A percentile compares a stretch with the other conserved stretches of the same genome.
Evolutionary conservation across 2,329 filamentous ascomycete genomes (phyloP).

Genomic region (Ampelomyces quisqualis): DNA sequence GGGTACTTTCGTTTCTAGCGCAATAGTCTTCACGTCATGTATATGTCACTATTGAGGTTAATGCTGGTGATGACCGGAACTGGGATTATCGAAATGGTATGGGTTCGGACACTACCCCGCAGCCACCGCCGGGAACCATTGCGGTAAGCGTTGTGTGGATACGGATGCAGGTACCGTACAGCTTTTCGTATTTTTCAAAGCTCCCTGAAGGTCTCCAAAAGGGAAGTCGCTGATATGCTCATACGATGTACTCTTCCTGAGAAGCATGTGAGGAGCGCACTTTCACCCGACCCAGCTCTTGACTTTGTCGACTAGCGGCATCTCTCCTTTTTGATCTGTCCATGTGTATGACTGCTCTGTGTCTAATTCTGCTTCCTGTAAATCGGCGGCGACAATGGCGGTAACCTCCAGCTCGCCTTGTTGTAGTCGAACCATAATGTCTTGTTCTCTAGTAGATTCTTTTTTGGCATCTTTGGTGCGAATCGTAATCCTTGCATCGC

Average conservation of each 20-base stretch:
- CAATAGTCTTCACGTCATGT: conserved; percentile 26
- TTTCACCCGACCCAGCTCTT: conserved; percentile 26
- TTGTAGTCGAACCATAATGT: conserved; percentile 24
- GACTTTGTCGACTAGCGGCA: conserved; percentile 25
- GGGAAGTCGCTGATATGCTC: no score
- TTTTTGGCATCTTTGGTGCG: conserved; percentile 24
- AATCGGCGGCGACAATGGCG: conserved; percentile 5
- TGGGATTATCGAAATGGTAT: background rate
- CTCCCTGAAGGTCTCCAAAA: no score
- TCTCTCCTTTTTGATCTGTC: conserved; percentile 18
- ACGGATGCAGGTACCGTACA: conserved; percentile 5
- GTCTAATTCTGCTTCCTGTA: conserved; percentile 10
- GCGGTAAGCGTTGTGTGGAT: conserved; percentile 3
- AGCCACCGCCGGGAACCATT: background rate
- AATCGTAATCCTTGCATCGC: conserved; percentile 29
- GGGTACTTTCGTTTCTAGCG: background rate
- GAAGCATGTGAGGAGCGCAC: no score
- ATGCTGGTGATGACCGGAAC: conserved; percentile 6
- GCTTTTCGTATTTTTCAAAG: background rate
- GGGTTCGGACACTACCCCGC: conserved; percentile 3
- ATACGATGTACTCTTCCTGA: no score
- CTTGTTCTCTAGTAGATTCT: conserved; percentile 13
- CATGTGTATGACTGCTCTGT: conserved; percentile 24
- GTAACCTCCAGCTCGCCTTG: conserved; percentile 20
- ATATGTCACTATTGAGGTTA: conserved; percentile 19